phyloP scores from a whole-genome alignment of 306 rosid genomes.

The Pueraria montana region DNA sequence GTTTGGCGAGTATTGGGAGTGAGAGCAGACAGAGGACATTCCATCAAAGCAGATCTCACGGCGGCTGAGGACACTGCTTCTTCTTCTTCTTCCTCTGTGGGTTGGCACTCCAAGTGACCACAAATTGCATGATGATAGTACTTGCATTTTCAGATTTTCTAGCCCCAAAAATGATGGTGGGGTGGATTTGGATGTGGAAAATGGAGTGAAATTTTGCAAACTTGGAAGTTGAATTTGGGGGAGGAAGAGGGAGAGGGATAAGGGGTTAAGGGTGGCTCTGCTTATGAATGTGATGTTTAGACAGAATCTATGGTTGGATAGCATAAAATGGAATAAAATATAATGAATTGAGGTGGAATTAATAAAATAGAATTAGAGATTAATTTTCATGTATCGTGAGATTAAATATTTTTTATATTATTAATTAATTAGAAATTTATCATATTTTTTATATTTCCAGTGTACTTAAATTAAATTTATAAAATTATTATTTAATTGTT shows the following conservation, averaged over 20 bases:
- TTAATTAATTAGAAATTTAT: too few species aligned
- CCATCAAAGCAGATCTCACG: constrained; percentile 79
- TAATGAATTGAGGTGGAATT: background rate
- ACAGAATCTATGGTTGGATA: background rate
- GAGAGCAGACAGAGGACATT: constrained; percentile 71
- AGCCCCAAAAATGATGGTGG: background rate
- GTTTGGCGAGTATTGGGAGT: constrained; percentile 59
- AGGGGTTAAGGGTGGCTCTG: constrained; percentile 47
- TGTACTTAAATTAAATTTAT: too few species aligned
- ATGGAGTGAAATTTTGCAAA: background rate
- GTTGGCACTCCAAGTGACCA: constrained; percentile 51
- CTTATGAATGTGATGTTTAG: background rate
- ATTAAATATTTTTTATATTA: too few species aligned
- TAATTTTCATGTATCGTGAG: too few species aligned
- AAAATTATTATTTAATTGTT: too few species aligned
- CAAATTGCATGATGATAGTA: constrained; percentile 60
- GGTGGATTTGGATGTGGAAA: background rate
- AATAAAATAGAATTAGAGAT: background rate
- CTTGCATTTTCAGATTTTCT: constrained; percentile 61
- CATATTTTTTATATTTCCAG: too few species aligned
- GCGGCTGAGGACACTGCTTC: constrained; percentile 53
- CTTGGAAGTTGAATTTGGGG: constrained; percentile 5
- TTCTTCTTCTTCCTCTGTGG: constrained; percentile 13
- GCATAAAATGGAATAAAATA: background rate
- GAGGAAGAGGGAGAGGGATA: constrained; percentile 35